Evolutionary conservation across 768 basidiomycete species (phyloP), one percentile per base, ranked within the genome.

Genomic region (Leccinellum albellum): DNA sequence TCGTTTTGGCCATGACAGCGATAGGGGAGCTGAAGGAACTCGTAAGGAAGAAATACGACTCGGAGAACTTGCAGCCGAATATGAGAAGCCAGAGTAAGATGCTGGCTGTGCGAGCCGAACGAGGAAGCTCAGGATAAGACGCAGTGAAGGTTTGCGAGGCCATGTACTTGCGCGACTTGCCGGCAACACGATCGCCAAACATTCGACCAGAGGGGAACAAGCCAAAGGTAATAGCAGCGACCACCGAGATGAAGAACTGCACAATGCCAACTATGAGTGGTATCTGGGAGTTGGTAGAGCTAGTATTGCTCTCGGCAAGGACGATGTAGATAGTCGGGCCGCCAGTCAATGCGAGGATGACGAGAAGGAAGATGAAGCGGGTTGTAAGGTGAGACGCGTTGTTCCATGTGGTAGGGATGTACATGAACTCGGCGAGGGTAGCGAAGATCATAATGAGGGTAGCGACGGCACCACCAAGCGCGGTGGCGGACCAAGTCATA

Each of bases 111-210:
- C 97, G 91, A 4, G 93, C 85, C 46, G 74, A 75, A 57, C 84
- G 77, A 24, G 82, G 74, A 46, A 99, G 83, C 3, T 81, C 74
- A 1, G 96, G 97, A 70, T 99, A 99, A 5, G 94, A 95, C 0
- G 97, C 97, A 1, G 97, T 99, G 76, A 99, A 98, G 0, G 97
- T 98, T 73, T 99, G 97, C 20, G 92, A 95, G 37, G 97, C 97
- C 81, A 99, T 87, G 72, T 98, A 98, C 74, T 98, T 98, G 67
- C 97, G 83, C n/a, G 89, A 84, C 74, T 97, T 98, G 65, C 96
- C 93, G 6, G 94, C 91, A 6, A 99, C 97, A 58, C 96, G 88
- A 70, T 99, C 97, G 40, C 97, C 97, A 70, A 99, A 98, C 92
- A 99, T 96, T 50, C 96, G 84, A 6, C 96, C 97, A 0, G 94